Evolutionary conservation across 768 basidiomycete genomes (phyloP).

Genomic region (Mycena filopes): DNA sequence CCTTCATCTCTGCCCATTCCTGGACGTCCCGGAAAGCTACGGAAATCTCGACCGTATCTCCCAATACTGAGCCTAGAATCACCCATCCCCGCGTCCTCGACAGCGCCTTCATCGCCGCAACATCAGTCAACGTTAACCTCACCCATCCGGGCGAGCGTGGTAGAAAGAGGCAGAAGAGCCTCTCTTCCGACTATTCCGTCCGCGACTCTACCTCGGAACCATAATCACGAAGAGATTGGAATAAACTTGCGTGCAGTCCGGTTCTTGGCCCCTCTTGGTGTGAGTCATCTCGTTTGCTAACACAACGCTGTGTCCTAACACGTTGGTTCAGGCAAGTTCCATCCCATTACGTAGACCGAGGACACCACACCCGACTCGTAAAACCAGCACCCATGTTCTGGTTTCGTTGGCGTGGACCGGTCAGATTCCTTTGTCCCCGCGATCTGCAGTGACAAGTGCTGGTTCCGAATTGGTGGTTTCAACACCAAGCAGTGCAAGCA

Average conservation of each 20-base stretch:
- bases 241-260: conserved; percentile 10
- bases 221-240: neutral
- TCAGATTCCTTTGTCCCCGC: conserved; percentile 13
- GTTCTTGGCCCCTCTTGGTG: conserved; percentile 4
- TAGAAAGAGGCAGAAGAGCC: conserved; percentile 7
- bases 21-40: conserved; percentile 21
- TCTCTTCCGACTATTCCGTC: conserved; percentile 12
- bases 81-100: neutral
- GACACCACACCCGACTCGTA: conserved; percentile 11
- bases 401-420: conserved; percentile 28
- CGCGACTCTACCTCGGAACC: neutral
- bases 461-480: too few species aligned
- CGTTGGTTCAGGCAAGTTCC: conserved; percentile 3
- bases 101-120: too few species aligned
- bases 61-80: conserved; percentile 20
- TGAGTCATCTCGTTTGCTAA: neutral
- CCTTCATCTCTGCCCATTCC: neutral
- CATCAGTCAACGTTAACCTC: too few species aligned
- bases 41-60: conserved; percentile 15
- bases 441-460: neutral
- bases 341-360: conserved; percentile 5
- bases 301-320: neutral
- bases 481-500: neutral
- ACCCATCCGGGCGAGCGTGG: neutral
- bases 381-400: conserved; percentile 21